Percentiles rank a stretch among this genome's conserved stretches.
Conservation (phyloP, 139 green algal genomes). For the Coelastrella sp. region DNA sequence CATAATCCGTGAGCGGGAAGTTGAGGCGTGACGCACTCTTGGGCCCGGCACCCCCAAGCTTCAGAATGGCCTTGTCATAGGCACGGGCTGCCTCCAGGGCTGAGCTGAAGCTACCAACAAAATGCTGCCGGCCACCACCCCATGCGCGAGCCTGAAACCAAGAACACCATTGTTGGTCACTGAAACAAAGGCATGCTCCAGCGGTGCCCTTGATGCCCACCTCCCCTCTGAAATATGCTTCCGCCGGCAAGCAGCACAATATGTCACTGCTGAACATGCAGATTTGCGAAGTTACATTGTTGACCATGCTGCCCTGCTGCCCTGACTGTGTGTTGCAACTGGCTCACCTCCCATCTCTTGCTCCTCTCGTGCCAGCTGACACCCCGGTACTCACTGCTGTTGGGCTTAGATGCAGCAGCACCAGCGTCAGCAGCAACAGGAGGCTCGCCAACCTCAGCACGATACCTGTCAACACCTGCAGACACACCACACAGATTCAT, state of each 20-base stretch:
- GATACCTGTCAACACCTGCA: neutral
- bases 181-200: neutral
- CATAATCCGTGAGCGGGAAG: slow-evolving; percentile 69
- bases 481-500: neutral
- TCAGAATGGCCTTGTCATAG: slow-evolving; percentile 56
- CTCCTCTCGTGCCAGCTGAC: neutral
- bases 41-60: slow-evolving; percentile 47
- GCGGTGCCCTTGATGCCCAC: no score
- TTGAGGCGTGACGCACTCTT: slow-evolving; percentile 61
- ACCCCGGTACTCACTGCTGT: slow-evolving; percentile 9
- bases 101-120: slow-evolving; percentile 62
- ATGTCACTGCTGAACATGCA: no score
- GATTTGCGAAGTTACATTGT: no score
- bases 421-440: neutral
- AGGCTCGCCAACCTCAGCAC: slow-evolving; percentile 2
- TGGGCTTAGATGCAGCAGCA: neutral
- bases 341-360: slow-evolving; percentile 3
- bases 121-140: slow-evolving; percentile 69
- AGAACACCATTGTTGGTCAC: neutral
- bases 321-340: no score
- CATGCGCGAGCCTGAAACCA: slow-evolving; percentile 55
- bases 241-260: no score
- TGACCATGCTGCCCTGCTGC: neutral
- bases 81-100: slow-evolving; percentile 62
- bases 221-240: no score